These are phyloP conservation scores for Carallia pectinifolia DNA, from an alignment of 345 rosid species.

Conservation along the genomic window DNA sequence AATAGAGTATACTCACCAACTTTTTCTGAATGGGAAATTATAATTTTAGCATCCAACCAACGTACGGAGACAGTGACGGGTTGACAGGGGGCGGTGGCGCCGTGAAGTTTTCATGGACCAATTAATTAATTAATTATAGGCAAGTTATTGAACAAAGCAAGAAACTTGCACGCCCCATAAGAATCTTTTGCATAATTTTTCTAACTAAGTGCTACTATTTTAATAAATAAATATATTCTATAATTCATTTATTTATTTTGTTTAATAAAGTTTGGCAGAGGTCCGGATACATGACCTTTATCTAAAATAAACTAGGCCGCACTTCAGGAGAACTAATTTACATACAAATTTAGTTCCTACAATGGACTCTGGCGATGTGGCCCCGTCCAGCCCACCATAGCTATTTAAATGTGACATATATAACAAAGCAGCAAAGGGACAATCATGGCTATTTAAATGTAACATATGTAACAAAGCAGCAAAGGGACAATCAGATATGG, in stretches of 20 bases:
- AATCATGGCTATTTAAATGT: background rate
- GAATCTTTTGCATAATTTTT: too few species aligned
- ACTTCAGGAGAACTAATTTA: too few species aligned
- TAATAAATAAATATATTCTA: background rate
- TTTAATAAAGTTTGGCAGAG: too few species aligned
- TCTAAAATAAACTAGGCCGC: too few species aligned
- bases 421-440: background rate
- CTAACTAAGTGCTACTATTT: too few species aligned
- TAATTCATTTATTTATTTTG: too few species aligned
- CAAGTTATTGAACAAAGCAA: background rate
- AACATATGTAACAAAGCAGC: background rate
- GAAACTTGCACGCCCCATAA: too few species aligned
- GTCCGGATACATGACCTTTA: too few species aligned
- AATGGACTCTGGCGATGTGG: too few species aligned
- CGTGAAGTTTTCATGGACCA: slow-evolving; percentile 1
- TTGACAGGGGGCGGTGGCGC: background rate
- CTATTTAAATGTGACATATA: background rate
- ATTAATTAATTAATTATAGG: background rate
- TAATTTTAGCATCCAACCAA: too few species aligned
- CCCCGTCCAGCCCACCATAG: background rate
- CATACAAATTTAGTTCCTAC: too few species aligned
- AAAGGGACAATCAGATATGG: background rate
- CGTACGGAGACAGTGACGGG: background rate
- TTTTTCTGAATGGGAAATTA: background rate
- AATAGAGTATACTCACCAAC: too few species aligned